Percentiles rank a stretch among this genome's conserved stretches.
Conservation (phyloP, 2,329 filamentous ascomycete species). For the Phyllosticta citrichinensis region DNA sequence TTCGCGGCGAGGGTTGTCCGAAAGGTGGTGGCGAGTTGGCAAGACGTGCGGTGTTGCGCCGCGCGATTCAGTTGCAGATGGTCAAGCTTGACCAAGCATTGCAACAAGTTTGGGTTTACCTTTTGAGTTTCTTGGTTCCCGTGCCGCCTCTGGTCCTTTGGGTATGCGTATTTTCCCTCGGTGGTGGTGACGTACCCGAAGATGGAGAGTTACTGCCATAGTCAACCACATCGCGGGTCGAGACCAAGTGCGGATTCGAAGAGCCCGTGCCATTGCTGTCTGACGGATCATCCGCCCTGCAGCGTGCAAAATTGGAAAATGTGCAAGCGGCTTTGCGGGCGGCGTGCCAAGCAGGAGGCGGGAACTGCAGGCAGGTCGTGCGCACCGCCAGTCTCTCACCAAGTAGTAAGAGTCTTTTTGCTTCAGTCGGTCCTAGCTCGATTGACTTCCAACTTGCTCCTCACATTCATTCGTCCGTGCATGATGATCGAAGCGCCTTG, state of each 20-base stretch:
- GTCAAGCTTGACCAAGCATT: background rate
- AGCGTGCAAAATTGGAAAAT: background rate
- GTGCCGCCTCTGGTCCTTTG: background rate
- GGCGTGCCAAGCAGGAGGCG: background rate
- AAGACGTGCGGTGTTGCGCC: background rate
- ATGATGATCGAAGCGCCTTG: background rate
- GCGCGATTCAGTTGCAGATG: background rate
- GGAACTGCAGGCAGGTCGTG: background rate
- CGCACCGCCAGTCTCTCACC: background rate
- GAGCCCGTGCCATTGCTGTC: background rate
- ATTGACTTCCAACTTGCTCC: background rate
- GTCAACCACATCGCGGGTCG: background rate
- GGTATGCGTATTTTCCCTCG: background rate
- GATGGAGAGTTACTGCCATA: background rate
- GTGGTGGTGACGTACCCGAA: background rate
- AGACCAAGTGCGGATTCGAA: background rate
- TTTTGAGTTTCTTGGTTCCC: background rate
- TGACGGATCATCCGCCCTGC: background rate
- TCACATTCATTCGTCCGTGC: background rate
- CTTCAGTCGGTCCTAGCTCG: background rate
- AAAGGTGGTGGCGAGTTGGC: background rate
- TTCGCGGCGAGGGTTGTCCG: background rate
- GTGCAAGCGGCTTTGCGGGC: background rate
- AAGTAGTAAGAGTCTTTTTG: background rate
- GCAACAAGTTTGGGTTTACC: background rate